A percentile compares a stretch with the other conserved stretches of the same genome.
phyloP scores from a whole-genome alignment of 164 flowering plant genomes.

The Santalum album region DNA sequence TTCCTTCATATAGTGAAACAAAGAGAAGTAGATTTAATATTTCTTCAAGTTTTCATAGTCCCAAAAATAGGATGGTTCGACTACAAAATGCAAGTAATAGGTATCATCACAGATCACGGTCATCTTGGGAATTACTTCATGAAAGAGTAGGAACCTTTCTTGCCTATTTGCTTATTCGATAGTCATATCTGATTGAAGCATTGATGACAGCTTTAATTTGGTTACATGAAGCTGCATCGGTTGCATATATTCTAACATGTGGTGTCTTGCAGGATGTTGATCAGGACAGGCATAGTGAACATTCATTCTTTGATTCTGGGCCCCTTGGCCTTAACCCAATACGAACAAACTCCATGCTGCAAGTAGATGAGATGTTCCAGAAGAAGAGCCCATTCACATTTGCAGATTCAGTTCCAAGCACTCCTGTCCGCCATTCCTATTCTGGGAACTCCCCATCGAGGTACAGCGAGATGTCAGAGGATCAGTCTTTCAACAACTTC shows the following conservation, averaged over 20 bases:
- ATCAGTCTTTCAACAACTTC: conserved; percentile 36
- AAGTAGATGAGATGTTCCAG: conserved; percentile 10
- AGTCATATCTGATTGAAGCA: not conserved
- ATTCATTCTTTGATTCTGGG: conserved; percentile 33
- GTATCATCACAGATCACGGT: not conserved
- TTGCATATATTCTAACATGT: not conserved
- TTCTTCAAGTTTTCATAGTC: too few species aligned
- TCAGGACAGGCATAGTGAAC: conserved; percentile 16
- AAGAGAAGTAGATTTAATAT: too few species aligned
- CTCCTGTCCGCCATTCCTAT: conserved; percentile 36
- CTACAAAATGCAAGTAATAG: too few species aligned
- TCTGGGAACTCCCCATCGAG: conserved; percentile 29
- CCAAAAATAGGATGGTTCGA: too few species aligned
- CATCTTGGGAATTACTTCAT: not conserved
- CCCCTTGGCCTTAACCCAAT: conserved; percentile 40
- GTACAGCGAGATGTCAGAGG: conserved; percentile 22
- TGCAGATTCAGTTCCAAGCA: conserved; percentile 34
- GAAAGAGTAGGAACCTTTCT: not conserved
- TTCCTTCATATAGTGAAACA: too few species aligned
- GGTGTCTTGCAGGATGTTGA: conserved; percentile 31
- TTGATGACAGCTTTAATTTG: not conserved
- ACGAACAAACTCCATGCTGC: conserved; percentile 31
- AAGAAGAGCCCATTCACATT: conserved; percentile 25
- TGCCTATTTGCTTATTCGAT: not conserved
- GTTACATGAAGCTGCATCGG: not conserved